Evolutionary conservation across 352 stramenopile genomes (phyloP).

Genomic region (Pilasporangium apinafurcum): DNA sequence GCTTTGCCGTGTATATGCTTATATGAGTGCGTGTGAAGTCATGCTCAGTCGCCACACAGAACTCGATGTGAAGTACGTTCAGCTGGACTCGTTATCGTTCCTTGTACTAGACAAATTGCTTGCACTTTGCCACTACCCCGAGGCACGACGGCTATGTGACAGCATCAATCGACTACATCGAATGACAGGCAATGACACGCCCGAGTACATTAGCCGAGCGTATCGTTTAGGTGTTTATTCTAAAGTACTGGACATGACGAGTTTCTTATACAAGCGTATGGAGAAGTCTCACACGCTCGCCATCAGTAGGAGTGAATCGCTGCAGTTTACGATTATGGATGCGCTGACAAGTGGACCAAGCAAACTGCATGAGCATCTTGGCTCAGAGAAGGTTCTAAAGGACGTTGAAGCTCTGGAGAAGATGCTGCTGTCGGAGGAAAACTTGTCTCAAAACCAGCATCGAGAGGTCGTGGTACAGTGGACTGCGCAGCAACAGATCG

Average conservation of each 20-base stretch:
- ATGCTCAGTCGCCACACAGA: slow-evolving; percentile 66
- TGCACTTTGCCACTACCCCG: slow-evolving; percentile 45
- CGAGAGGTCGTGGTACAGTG: slow-evolving; percentile 74
- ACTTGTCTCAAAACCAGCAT: slow-evolving; percentile 75
- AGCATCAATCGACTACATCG: slow-evolving; percentile 46
- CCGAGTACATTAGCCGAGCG: slow-evolving; percentile 70
- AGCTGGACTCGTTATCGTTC: slow-evolving; percentile 81
- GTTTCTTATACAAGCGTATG: slow-evolving; percentile 71
- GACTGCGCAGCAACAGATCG: slow-evolving; percentile 27
- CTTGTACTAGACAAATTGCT: slow-evolving; percentile 80
- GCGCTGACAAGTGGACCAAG: slow-evolving; percentile 24
- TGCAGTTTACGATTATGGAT: slow-evolving; percentile 56
- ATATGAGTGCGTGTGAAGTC: slow-evolving; percentile 52
- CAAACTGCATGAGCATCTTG: slow-evolving; percentile 45
- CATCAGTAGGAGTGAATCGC: slow-evolving; percentile 44
- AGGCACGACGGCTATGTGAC: slow-evolving; percentile 43
- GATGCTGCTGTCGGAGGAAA: slow-evolving; percentile 17
- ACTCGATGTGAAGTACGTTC: slow-evolving; percentile 83
- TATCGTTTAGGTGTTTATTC: slow-evolving; percentile 83
- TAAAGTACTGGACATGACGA: slow-evolving; percentile 80
- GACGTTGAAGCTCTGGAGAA: slow-evolving; percentile 30
- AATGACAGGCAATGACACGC: slow-evolving; percentile 53
- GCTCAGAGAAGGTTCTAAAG: slow-evolving; percentile 26
- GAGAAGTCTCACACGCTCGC: slow-evolving; percentile 68
- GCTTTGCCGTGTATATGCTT: slow-evolving; percentile 70